Percentiles rank a stretch among this genome's conserved stretches.
These are phyloP conservation scores for Sphagnum contortum DNA, from an alignment of 225 moss, liverwort and hornwort species.

Conservation along the genomic window DNA sequence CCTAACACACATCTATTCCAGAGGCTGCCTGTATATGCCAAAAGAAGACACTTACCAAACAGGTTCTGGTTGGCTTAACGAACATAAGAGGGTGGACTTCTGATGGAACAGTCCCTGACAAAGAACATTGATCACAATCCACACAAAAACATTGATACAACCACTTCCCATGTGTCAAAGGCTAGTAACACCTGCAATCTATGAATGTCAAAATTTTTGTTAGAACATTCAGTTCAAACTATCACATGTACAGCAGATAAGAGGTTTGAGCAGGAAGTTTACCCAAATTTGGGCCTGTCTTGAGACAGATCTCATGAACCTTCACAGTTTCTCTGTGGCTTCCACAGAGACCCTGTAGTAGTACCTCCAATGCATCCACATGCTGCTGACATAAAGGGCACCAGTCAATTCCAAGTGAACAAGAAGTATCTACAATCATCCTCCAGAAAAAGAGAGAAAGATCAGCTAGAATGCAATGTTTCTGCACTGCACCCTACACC, in stretches of 20 bases:
- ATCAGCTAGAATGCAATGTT: no score
- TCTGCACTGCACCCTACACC: no score
- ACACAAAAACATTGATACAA: no score
- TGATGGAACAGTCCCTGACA: slow-evolving; percentile 64
- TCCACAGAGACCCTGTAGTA: slow-evolving; percentile 82
- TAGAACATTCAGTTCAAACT: no score
- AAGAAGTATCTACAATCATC: no score
- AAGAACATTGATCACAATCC: neutral
- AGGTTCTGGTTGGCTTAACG: slow-evolving; percentile 60
- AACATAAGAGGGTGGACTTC: slow-evolving; percentile 70
- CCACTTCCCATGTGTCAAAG: no score
- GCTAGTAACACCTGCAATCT: no score
- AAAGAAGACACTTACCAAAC: slow-evolving; percentile 43
- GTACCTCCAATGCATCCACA: slow-evolving; percentile 73
- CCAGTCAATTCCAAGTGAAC: no score
- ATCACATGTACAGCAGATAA: no score
- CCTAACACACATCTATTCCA: no score
- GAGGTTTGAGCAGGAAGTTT: neutral
- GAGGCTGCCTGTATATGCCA: neutral
- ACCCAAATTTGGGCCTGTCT: slow-evolving; percentile 78
- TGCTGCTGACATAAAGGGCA: slow-evolving; percentile 26
- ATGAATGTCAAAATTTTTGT: no score
- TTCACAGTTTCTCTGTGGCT: slow-evolving; percentile 67
- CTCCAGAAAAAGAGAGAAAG: no score
- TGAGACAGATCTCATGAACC: slow-evolving; percentile 72